phyloP scores from a whole-genome alignment of 2,329 filamentous ascomycete species.

The Aschersonia sp. region DNA sequence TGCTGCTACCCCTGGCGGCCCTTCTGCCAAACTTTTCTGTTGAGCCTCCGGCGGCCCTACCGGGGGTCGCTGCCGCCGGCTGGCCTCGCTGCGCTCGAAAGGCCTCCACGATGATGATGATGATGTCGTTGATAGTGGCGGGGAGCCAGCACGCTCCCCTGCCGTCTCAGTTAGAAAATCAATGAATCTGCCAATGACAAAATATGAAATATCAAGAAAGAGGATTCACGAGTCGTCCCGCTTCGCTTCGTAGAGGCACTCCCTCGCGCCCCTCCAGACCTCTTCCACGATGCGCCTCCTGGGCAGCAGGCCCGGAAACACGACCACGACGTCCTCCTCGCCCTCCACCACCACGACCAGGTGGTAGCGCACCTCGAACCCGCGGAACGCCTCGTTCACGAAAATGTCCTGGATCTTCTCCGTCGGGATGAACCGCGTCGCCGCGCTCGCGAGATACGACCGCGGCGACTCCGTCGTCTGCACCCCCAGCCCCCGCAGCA shows the following conservation, averaged over 20 bases:
- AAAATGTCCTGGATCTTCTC: constrained; percentile 85
- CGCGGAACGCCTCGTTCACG: constrained; percentile 86
- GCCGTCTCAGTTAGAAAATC: no score
- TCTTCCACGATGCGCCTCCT: constrained; percentile 61
- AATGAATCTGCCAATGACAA: background rate
- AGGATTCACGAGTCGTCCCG: constrained; percentile 11
- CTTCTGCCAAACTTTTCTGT: no score
- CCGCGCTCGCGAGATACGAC: constrained; percentile 42
- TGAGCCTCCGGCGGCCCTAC: no score
- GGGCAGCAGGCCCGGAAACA: constrained; percentile 75
- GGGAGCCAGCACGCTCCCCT: no score
- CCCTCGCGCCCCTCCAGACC: constrained; percentile 77
- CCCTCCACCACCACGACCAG: constrained; percentile 80
- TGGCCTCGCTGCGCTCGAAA: no score
- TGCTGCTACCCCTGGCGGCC: no score
- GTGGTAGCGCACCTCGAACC: constrained; percentile 84
- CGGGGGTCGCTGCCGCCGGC: no score
- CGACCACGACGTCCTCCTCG: constrained; percentile 81
- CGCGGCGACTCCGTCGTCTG: constrained; percentile 57
- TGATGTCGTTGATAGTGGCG: no score
- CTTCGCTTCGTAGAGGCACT: constrained; percentile 55
- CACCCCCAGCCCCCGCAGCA: constrained; percentile 77
- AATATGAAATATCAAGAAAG: background rate
- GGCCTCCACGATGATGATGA: no score
- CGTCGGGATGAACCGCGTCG: constrained; percentile 63